phyloP scores from a whole-genome alignment of 768 basidiomycete genomes.

The Leccinum subgranulosum region DNA sequence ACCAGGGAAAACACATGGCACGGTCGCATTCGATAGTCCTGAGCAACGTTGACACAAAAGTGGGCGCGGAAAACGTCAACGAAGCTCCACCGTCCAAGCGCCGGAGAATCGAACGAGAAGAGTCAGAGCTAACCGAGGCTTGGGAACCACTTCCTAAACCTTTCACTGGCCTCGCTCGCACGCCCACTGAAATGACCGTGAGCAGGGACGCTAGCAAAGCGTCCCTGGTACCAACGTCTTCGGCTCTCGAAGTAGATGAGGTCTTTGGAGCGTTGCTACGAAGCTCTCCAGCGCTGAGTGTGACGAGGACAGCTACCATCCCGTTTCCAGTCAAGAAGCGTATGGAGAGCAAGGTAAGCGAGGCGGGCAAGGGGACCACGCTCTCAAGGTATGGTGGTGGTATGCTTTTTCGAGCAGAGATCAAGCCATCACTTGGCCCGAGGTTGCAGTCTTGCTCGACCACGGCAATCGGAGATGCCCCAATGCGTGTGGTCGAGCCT shows the following conservation, averaged over 20 bases:
- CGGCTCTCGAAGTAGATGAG: not conserved
- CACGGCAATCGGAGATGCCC: not conserved
- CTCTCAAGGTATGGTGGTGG: not conserved
- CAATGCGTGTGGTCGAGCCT: not conserved
- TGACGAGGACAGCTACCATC: constrained; percentile 8
- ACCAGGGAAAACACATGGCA: constrained; percentile 1
- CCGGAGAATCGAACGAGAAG: constrained; percentile 11
- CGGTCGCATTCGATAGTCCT: not conserved
- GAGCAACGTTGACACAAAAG: not conserved
- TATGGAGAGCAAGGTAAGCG: not conserved
- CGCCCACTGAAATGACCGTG: not conserved
- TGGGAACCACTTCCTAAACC: not conserved
- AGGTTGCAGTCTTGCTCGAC: constrained; percentile 2
- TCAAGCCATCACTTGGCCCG: not conserved
- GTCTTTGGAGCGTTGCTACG: not conserved
- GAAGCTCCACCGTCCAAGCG: constrained; percentile 12
- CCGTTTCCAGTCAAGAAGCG: constrained; percentile 22
- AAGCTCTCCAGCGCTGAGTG: not conserved
- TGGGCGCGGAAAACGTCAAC: constrained; percentile 2
- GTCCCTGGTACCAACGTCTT: not conserved
- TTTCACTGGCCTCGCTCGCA: not conserved
- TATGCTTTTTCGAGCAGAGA: not conserved
- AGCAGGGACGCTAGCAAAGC: not conserved
- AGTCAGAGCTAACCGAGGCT: not conserved
- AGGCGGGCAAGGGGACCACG: constrained; percentile 4